These are phyloP conservation scores for Babesia microti DNA, from an alignment of 169 alveolate species.

Conservation along the genomic window DNA sequence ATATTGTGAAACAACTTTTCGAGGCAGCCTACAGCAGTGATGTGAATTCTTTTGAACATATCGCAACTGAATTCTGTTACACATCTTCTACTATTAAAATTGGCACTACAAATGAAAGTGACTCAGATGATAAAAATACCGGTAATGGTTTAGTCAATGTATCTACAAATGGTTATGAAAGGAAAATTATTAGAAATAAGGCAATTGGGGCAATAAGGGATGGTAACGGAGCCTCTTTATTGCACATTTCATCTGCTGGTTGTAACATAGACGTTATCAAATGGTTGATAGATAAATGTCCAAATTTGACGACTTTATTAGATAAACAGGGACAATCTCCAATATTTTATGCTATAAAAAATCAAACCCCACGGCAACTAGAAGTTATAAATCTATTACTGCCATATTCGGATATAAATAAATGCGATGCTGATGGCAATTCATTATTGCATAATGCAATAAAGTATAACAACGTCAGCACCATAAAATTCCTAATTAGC, in stretches of 20 bases:
- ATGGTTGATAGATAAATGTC: conserved; percentile 18
- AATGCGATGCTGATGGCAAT: background rate
- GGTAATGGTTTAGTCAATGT: too few relatives aligned
- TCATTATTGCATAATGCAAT: background rate
- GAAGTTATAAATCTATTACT: background rate
- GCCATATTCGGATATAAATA: background rate
- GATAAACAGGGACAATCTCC: conserved; percentile 40
- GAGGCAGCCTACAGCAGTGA: too few relatives aligned
- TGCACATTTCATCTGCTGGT: conserved; percentile 51
- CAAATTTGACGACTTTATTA: conserved; percentile 20
- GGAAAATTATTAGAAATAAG: too few relatives aligned
- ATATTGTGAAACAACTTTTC: too few relatives aligned
- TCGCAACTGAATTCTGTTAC: too few relatives aligned
- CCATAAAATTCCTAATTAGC: background rate
- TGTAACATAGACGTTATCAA: conserved; percentile 32
- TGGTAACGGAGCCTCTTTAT: conserved; percentile 23
- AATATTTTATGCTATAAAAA: conserved; percentile 30
- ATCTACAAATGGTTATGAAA: too few relatives aligned
- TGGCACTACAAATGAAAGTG: too few relatives aligned
- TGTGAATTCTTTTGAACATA: too few relatives aligned
- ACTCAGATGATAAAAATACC: too few relatives aligned
- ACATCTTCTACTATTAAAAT: too few relatives aligned
- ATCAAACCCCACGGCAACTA: background rate
- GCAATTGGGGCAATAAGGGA: conserved; percentile 39
- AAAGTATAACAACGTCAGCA: background rate